phyloP scores from a whole-genome alignment of 768 basidiomycete genomes.

The Erythrobasidium yunnanense region DNA sequence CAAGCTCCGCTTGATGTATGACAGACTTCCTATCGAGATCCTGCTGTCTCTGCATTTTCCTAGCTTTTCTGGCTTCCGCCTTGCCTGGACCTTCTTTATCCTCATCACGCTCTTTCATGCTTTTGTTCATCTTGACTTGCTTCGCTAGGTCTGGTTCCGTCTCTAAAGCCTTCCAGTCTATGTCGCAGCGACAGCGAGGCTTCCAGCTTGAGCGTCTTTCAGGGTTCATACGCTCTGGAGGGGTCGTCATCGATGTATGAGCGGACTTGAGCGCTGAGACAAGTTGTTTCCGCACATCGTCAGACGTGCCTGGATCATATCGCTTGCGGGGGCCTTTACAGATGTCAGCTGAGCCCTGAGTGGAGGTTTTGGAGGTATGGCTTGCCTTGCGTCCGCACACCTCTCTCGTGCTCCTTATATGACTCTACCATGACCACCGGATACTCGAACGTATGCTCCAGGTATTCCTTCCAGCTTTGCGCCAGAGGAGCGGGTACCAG shows the following conservation, averaged over 20 bases:
- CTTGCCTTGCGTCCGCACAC: conserved; percentile 18
- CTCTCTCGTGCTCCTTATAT: conserved; percentile 45
- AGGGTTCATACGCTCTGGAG: conserved; percentile 51
- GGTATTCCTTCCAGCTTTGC: conserved; percentile 51
- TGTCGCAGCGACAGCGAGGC: conserved; percentile 52
- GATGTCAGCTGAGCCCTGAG: too few species aligned
- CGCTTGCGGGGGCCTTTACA: conserved; percentile 23
- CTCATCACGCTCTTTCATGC: neutral
- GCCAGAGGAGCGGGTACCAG: conserved; percentile 60
- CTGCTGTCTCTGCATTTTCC: conserved; percentile 31
- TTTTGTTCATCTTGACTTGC: neutral
- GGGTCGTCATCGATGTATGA: conserved; percentile 57
- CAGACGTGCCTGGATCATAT: conserved; percentile 13
- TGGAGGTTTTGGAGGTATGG: too few species aligned
- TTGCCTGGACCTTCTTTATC: neutral
- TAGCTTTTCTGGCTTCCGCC: conserved; percentile 32
- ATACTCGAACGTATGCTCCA: conserved; percentile 46
- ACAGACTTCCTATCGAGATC: conserved; percentile 29
- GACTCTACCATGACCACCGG: conserved; percentile 58
- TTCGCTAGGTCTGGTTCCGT: conserved; percentile 41
- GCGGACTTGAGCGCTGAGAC: conserved; percentile 56
- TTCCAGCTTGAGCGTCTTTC: conserved; percentile 54
- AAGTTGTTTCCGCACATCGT: conserved; percentile 40
- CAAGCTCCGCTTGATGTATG: conserved; percentile 25
- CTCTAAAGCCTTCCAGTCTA: conserved; percentile 53